These are phyloP conservation scores for Meyerozyma smithsonii DNA, from an alignment of 1,139 yeast species.

Conservation along the genomic window DNA sequence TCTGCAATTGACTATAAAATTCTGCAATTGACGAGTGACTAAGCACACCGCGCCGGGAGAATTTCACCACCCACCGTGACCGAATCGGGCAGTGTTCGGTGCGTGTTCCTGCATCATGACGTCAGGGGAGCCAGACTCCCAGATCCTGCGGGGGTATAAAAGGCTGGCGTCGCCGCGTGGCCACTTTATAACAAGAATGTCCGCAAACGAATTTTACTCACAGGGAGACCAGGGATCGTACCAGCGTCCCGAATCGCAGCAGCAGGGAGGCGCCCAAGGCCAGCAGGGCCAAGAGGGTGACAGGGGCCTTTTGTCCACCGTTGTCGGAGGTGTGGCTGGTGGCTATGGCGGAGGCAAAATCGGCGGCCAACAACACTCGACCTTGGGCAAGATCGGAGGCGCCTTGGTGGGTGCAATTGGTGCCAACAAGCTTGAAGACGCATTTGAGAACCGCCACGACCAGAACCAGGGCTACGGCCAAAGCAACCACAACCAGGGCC, in stretches of 20 bases:
- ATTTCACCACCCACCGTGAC: no score
- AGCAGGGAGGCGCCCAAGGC: constrained; percentile 10
- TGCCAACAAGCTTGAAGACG: constrained; percentile 51
- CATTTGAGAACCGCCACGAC: neutral
- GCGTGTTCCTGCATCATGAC: neutral
- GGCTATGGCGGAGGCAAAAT: constrained; percentile 45
- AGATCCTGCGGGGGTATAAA: no score
- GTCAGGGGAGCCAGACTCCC: neutral
- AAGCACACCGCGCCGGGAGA: no score
- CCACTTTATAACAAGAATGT: constrained; percentile 31
- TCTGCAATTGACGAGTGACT: no score
- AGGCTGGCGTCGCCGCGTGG: no score
- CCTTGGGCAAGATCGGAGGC: constrained; percentile 52
- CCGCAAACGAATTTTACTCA: constrained; percentile 58
- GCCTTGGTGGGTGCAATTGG: constrained; percentile 58
- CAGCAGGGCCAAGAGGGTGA: constrained; percentile 36
- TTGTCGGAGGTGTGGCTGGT: constrained; percentile 53
- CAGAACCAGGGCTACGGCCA: neutral
- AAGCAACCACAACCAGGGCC: neutral
- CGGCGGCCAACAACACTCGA: constrained; percentile 34
- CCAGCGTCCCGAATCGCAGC: constrained; percentile 19
- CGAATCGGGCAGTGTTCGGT: neutral
- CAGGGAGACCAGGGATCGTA: constrained; percentile 11
- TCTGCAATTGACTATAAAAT: no score
- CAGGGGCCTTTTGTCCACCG: constrained; percentile 51